A percentile compares a stretch with the other conserved stretches of the same genome.
These are phyloP conservation scores for Hylodesmum podocarpum DNA, from an alignment of 306 rosid genomes.

Conservation along the genomic window DNA sequence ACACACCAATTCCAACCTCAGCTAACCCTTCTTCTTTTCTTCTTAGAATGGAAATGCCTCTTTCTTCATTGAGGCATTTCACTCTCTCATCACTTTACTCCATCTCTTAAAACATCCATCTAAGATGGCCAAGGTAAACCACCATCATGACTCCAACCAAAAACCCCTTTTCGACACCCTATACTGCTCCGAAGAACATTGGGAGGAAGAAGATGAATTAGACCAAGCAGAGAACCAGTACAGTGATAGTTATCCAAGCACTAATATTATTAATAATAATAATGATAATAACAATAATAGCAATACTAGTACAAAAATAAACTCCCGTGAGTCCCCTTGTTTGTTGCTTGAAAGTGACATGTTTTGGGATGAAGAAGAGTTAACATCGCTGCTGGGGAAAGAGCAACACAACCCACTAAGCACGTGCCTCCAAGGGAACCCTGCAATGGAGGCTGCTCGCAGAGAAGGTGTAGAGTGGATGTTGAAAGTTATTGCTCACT, in stretches of 20 bases:
- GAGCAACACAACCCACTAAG: conserved; percentile 46
- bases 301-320: conserved; percentile 3
- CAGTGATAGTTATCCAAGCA: background rate
- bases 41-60: conserved; percentile 19
- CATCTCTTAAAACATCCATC: conserved; percentile 29
- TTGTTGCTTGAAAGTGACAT: conserved; percentile 58
- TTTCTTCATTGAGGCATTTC: conserved; percentile 18
- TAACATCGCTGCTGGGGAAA: conserved; percentile 52
- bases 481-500: conserved; percentile 56
- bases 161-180: conserved; percentile 55
- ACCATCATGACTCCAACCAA: conserved; percentile 21
- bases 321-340: conserved; percentile 8
- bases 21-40: background rate
- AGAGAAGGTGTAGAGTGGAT: conserved; percentile 69
- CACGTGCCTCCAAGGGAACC: conserved; percentile 8
- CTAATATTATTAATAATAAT: no score
- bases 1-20: background rate
- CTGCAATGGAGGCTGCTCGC: conserved; percentile 47
- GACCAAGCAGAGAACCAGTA: conserved; percentile 25
- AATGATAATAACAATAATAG: background rate
- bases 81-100: background rate
- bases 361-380: conserved; percentile 74
- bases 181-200: conserved; percentile 71
- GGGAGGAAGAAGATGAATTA: conserved; percentile 47
- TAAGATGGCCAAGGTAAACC: conserved; percentile 54